A percentile compares a stretch with the other conserved stretches of the same genome.
These are phyloP conservation scores for Sherardia arvensis DNA, from an alignment of 257 asterid genomes.

Conservation along the genomic window DNA sequence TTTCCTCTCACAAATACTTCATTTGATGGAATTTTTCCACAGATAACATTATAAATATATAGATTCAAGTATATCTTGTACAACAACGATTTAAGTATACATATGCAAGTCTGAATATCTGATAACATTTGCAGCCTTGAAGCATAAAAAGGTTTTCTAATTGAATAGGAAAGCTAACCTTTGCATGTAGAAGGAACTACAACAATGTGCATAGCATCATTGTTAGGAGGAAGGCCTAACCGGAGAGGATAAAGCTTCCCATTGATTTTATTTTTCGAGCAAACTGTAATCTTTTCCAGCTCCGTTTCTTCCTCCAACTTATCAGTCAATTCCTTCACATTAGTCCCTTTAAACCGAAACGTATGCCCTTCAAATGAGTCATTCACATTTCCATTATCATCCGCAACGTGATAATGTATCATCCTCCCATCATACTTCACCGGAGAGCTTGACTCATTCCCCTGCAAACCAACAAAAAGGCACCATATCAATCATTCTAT, in stretches of 20 bases:
- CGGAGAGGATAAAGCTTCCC: slow-evolving; percentile 79
- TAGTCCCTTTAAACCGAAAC: slow-evolving; percentile 59
- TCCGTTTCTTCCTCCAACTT: slow-evolving; percentile 71
- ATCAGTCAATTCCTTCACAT: slow-evolving; percentile 53
- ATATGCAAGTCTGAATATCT: not conserved
- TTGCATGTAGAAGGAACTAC: slow-evolving; percentile 70
- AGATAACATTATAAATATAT: too few relatives aligned
- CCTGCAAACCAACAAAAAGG: slow-evolving; percentile 22
- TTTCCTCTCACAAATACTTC: too few relatives aligned
- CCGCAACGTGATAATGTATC: slow-evolving; percentile 51
- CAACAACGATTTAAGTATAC: not conserved
- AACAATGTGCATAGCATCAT: slow-evolving; percentile 72
- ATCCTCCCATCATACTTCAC: slow-evolving; percentile 54
- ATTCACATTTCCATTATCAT: slow-evolving; percentile 44
- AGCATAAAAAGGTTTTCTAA: not conserved
- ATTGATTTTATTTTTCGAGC: slow-evolving; percentile 50
- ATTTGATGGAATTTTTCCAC: not conserved
- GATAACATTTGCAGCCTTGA: not conserved
- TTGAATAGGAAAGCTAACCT: slow-evolving; percentile 29
- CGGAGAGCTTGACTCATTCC: slow-evolving; percentile 20
- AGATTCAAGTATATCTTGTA: too few relatives aligned
- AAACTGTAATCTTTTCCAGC: slow-evolving; percentile 46
- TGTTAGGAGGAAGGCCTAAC: slow-evolving; percentile 83
- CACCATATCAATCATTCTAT: not conserved
- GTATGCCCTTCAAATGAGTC: slow-evolving; percentile 38